Evolutionary conservation across 768 basidiomycete species (phyloP), one percentile per base, ranked within the genome.

Genomic region (Rhizopogon roseolus): DNA sequence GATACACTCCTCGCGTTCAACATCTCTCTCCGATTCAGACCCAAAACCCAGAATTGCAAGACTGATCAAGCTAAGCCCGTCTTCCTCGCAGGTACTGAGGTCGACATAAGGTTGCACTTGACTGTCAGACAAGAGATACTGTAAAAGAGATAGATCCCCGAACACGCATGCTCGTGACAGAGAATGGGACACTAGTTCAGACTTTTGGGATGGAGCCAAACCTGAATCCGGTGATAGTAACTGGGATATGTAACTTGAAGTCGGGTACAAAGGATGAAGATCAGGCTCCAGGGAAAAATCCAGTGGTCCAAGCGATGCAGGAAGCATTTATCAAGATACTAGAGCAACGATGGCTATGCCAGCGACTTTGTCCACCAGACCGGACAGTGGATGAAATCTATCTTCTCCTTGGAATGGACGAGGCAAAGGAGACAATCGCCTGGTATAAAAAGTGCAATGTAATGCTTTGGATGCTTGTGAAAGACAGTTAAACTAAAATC

Each of bases 1-100:
- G 6, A 94, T 87, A 60, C 88, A 90, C 67, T 97, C 93, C 69
- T 97, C 94, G 58, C 90, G 79, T 63, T 98, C 95, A 41, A 95
- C 81, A 54, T 93, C 88, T 53, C 88, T 81, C 58, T 93, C 91
- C 17, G 81, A 80, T 51, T 91, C 90, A 27, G 84, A 81, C 38
- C 89, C 87, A 64, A 93, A 93, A 10, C 90, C 90, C 57, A 90
- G 82, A 60, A 92, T 89, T 27, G 85, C 73, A 53, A 82, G 76
- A 65, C 88, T 86, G 73, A 94, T 77, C 57, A 93, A 72, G 25
- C 88, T 85, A 42, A 93, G 75, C 11, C 91, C 92, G 58, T 98
- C 93, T 49, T 95, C 93, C 69, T 96, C 94, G 58, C 81, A 79
- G 52, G 80, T 68, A 40, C 73, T 72, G 44, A 93, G 76, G 69